Conservation (phyloP, 345 rosid genomes). For the Laguncularia racemosa region DNA sequence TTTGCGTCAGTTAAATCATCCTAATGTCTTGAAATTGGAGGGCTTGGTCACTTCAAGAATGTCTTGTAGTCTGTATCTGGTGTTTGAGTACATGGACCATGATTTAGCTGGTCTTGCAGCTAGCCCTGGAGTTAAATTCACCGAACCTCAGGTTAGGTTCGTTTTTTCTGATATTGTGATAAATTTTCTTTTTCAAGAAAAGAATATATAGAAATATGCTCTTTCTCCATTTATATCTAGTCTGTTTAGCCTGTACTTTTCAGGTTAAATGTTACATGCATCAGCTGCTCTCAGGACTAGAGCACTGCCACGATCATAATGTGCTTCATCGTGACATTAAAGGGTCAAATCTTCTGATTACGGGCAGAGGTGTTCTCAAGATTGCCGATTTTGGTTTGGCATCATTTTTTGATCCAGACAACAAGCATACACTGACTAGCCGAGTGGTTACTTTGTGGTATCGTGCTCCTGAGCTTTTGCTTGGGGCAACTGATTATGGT, state of each 20-base stretch:
- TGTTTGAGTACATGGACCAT: constrained; percentile 44
- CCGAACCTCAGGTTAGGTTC: constrained; percentile 32
- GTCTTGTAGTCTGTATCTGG: constrained; percentile 43
- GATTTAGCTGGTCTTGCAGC: constrained; percentile 44
- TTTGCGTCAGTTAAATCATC: constrained; percentile 33
- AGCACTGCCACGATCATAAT: constrained; percentile 33
- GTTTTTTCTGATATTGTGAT: neutral
- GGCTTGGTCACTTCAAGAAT: constrained; percentile 42
- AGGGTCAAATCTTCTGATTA: constrained; percentile 43
- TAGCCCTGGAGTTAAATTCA: constrained; percentile 32
- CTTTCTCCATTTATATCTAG: too few species aligned
- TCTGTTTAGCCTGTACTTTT: constrained; percentile 1
- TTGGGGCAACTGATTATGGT: constrained; percentile 39
- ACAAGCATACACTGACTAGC: constrained; percentile 40
- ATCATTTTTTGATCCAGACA: constrained; percentile 29
- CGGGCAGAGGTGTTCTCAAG: constrained; percentile 33
- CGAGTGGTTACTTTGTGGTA: constrained; percentile 47
- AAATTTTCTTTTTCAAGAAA: neutral
- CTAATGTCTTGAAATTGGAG: constrained; percentile 34
- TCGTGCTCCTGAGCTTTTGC: constrained; percentile 43
- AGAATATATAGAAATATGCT: neutral
- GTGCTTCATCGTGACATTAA: constrained; percentile 46
- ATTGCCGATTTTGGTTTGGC: constrained; percentile 48
- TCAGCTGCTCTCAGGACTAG: constrained; percentile 40
- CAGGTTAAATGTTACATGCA: constrained; percentile 41